A percentile compares a stretch with the other conserved stretches of the same genome.
Conservation (phyloP, 2,329 filamentous ascomycete species). For the Massarina eburnea region DNA sequence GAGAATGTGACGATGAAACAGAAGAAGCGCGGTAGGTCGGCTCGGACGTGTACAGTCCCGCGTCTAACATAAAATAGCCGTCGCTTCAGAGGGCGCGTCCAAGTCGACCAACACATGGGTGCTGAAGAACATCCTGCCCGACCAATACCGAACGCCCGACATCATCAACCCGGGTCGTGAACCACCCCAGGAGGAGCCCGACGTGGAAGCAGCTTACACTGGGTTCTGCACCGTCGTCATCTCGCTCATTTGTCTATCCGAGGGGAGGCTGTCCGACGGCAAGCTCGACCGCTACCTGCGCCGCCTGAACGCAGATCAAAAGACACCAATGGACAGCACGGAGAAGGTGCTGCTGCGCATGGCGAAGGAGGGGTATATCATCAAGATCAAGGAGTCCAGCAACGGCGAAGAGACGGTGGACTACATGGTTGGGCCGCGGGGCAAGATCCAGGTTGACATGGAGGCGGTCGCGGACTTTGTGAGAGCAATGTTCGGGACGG, state of each 20-base stretch:
- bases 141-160: conserved; percentile 61
- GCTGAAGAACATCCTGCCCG: conserved; percentile 71
- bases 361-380: conserved; percentile 79
- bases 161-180: conserved; percentile 70
- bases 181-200: conserved; percentile 53
- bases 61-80: conserved; percentile 39
- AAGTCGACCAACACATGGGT: conserved; percentile 71
- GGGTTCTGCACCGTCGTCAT: conserved; percentile 81
- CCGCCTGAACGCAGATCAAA: conserved; percentile 73
- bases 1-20: conserved; percentile 83
- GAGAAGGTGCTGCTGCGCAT: conserved; percentile 74
- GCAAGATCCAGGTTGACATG: conserved; percentile 81
- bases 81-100: conserved; percentile 54
- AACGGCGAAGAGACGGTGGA: conserved; percentile 76
- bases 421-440: conserved; percentile 82
- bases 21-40: conserved; percentile 67
- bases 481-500: conserved; percentile 54
- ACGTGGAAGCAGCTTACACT: conserved; percentile 76
- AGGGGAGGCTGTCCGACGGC: conserved; percentile 72
- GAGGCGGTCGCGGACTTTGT: conserved; percentile 73
- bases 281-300: conserved; percentile 76
- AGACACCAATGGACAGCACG: conserved; percentile 72
- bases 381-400: conserved; percentile 68
- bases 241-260: conserved; percentile 70
- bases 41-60: background rate